Evolutionary conservation across 306 rosid species (phyloP).

Genomic region (Malus sieversii): DNA sequence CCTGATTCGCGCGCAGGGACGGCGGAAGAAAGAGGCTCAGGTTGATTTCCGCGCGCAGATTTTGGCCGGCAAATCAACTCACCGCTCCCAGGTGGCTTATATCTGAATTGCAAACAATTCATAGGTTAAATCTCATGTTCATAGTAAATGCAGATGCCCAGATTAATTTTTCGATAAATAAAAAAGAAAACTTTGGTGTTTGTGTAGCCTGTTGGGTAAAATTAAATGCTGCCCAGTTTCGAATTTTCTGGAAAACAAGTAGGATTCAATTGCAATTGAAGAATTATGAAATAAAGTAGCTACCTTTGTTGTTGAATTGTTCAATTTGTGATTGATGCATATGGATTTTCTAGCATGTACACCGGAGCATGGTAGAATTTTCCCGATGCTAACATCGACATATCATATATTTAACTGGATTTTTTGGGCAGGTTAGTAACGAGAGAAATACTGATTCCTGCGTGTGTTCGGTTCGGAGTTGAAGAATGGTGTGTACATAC

Average conservation of each 20-base stretch:
- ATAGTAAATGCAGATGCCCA: not conserved
- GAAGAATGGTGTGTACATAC: slow-evolving; percentile 9
- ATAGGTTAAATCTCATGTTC: not conserved
- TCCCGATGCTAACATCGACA: not conserved
- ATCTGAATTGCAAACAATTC: not conserved
- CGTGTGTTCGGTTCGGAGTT: not conserved
- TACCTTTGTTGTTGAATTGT: not conserved
- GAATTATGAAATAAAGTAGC: not conserved
- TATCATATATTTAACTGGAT: not conserved
- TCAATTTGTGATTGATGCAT: not conserved
- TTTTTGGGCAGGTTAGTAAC: not conserved
- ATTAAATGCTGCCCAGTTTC: not conserved
- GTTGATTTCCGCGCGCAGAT: not conserved
- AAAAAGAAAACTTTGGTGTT: not conserved
- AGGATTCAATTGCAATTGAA: not conserved
- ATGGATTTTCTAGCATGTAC: too few relatives aligned
- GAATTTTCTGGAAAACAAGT: not conserved
- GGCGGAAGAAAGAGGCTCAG: not conserved
- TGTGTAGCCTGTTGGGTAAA: not conserved
- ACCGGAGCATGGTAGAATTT: too few relatives aligned
- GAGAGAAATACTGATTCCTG: not conserved
- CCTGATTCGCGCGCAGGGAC: not conserved
- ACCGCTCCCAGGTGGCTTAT: not conserved
- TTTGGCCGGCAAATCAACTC: not conserved
- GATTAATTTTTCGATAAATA: not conserved